Base-by-base conservation (phyloP, 2,329 filamentous ascomycete genomes). In the Aotearoamyces nothofagi region DNA sequence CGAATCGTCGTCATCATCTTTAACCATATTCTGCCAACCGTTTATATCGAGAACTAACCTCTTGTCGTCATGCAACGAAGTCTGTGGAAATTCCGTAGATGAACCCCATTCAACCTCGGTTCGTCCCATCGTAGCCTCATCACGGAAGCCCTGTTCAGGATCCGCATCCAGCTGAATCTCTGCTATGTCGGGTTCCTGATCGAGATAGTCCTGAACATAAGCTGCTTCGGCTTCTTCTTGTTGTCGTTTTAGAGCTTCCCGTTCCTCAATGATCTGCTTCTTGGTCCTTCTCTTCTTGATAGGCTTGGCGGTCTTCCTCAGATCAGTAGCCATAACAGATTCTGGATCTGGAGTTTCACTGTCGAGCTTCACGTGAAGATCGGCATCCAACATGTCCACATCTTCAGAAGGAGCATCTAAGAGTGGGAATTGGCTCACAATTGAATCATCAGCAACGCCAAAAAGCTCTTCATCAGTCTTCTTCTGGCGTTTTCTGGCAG, bases 381-480 rank as follows among this genome's bases (percentile, higher is more conserved):
- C 61, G 28, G 58, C 53, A 38, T 67, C 63, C 3, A 55, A 56
- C 27, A 63, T 52, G 17, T 55, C 41, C 15, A 58, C 56, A 31
- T 73, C 66, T 28, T 66, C 60, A 9, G 65, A 57, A 10, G 42
- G 39, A 12, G 33, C 38, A 15, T 42, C 43, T 20, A 40, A 39
- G 8, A 58, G 52, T 10, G 59, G 56, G 29, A 63, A 56, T 17
- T 64, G 61, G 16, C 56, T 53, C 30, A 66, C 63, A 13, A 69
- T 57, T 32, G 58, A 60, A 28, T 62, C 59, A 13, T 69, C 60
- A 17, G 64, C 67, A 24, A 78, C 60, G 9, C 69, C 73, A 45
- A 84, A 84, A 4, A 87, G 60, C 41, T 83, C 79, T 42, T 87
- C 80, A 33, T 86, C 80, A 0, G 63, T 63, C 48, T 82, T 83